Evolutionary conservation across 2,329 filamentous ascomycete genomes (phyloP).

Genomic region (Elsinoe batatas): DNA sequence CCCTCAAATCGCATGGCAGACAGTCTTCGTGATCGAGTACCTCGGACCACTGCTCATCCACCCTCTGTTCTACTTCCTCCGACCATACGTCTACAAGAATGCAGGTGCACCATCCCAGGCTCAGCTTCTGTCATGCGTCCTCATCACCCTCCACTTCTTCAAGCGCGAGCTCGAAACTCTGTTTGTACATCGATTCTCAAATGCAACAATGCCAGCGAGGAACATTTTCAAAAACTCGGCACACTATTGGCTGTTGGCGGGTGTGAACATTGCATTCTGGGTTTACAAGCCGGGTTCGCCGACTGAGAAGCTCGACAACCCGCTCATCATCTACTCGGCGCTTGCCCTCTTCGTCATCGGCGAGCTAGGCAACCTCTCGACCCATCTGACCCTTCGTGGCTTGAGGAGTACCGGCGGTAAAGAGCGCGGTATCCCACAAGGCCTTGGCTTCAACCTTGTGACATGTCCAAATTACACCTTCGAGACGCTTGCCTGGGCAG

Average conservation of each 20-base stretch:
- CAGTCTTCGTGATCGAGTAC: slow-evolving; percentile 93
- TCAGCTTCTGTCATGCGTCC: slow-evolving; percentile 63
- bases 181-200: slow-evolving; percentile 90
- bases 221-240: slow-evolving; percentile 93
- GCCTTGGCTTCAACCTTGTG: slow-evolving; percentile 74
- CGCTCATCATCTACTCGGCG: slow-evolving; percentile 53
- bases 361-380: slow-evolving; percentile 68
- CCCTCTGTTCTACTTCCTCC: slow-evolving; percentile 58
- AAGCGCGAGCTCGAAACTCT: slow-evolving; percentile 94
- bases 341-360: slow-evolving; percentile 64
- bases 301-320: slow-evolving; percentile 42
- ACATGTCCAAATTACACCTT: slow-evolving; percentile 98
- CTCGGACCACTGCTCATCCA: slow-evolving; percentile 85
- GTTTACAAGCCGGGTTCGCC: slow-evolving; percentile 68
- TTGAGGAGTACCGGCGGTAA: slow-evolving; percentile 71
- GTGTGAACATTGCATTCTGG: slow-evolving; percentile 71
- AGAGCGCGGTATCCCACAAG: slow-evolving; percentile 77
- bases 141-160: slow-evolving; percentile 74
- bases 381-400: slow-evolving; percentile 68
- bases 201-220: slow-evolving; percentile 79
- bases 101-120: slow-evolving; percentile 45
- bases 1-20: slow-evolving; percentile 81
- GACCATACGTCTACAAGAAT: slow-evolving; percentile 60
- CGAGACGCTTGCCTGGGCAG: slow-evolving; percentile 77
- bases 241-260: slow-evolving; percentile 86